These are phyloP conservation scores for Populus pruinosa DNA, from an alignment of 345 rosid genomes.

Conservation along the genomic window DNA sequence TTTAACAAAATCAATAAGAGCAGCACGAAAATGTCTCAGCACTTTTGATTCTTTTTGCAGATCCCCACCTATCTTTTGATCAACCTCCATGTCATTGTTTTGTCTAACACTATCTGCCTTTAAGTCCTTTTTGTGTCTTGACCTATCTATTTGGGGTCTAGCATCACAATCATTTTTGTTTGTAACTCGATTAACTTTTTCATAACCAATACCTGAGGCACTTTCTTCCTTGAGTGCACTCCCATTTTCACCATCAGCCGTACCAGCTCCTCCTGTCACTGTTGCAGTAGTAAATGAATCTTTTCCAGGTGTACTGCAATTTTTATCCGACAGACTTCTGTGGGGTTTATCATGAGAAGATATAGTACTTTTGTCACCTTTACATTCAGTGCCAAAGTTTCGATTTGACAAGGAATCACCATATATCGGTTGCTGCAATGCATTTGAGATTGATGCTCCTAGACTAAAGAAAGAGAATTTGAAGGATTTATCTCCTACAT, in stretches of 20 bases:
- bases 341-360: conserved; percentile 37
- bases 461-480: conserved; percentile 36
- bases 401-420: conserved; percentile 29
- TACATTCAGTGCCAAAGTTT: conserved; percentile 25
- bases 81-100: conserved; percentile 39
- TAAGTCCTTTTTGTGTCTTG: conserved; percentile 35
- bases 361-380: conserved; percentile 44
- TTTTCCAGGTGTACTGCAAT: conserved; percentile 28
- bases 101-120: conserved; percentile 34
- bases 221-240: conserved; percentile 43
- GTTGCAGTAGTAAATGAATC: conserved; percentile 16
- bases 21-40: conserved; percentile 52
- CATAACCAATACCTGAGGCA: conserved; percentile 37
- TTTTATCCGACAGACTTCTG: conserved; percentile 36
- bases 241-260: conserved; percentile 41
- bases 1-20: conserved; percentile 61
- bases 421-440: conserved; percentile 32
- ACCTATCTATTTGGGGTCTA: conserved; percentile 38
- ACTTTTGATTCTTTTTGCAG: conserved; percentile 48
- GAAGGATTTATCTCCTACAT: conserved; percentile 32
- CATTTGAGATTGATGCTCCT: conserved; percentile 26
- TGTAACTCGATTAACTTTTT: conserved; percentile 32
- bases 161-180: conserved; percentile 31
- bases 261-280: conserved; percentile 46
- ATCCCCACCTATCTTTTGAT: conserved; percentile 43